Percentiles rank a stretch among this genome's conserved stretches.
phyloP scores from a whole-genome alignment of 495 filamentous ascomycete genomes.

The Acidomyces sp. region DNA sequence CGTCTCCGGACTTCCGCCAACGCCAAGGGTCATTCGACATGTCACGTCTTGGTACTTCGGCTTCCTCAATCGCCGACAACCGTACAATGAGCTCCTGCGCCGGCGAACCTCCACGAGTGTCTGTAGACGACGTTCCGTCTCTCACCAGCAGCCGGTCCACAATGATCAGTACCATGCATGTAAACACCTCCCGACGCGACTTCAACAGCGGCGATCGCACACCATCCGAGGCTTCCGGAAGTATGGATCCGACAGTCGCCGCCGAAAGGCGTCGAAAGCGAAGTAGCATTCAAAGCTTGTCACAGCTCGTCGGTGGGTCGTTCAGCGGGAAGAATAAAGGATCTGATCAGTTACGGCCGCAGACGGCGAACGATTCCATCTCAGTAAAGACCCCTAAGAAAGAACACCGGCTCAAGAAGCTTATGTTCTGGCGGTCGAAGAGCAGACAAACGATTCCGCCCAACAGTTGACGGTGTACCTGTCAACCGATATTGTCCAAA shows the following conservation, averaged over 20 bases:
- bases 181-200: conserved; percentile 19
- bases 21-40: conserved; percentile 41
- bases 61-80: conserved; percentile 57
- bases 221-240: neutral
- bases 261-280: conserved; percentile 52
- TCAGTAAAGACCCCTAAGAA: conserved; percentile 45
- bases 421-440: conserved; percentile 19
- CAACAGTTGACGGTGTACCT: too few species aligned
- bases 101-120: conserved; percentile 54
- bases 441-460: conserved; percentile 14
- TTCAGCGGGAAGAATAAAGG: conserved; percentile 71
- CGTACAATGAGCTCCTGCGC: conserved; percentile 48
- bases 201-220: conserved; percentile 4
- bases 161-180: conserved; percentile 50
- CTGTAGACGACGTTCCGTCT: conserved; percentile 77
- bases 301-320: conserved; percentile 64
- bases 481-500: too few species aligned
- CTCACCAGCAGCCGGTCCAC: conserved; percentile 78
- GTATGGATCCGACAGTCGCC: neutral
- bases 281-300: conserved; percentile 73
- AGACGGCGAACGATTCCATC: conserved; percentile 39
- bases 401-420: conserved; percentile 52
- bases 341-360: conserved; percentile 52
- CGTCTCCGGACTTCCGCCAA: conserved; percentile 32
- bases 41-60: conserved; percentile 56